Base-by-base conservation (phyloP, 2,329 filamentous ascomycete species). In the Apiospora phragmitis region DNA sequence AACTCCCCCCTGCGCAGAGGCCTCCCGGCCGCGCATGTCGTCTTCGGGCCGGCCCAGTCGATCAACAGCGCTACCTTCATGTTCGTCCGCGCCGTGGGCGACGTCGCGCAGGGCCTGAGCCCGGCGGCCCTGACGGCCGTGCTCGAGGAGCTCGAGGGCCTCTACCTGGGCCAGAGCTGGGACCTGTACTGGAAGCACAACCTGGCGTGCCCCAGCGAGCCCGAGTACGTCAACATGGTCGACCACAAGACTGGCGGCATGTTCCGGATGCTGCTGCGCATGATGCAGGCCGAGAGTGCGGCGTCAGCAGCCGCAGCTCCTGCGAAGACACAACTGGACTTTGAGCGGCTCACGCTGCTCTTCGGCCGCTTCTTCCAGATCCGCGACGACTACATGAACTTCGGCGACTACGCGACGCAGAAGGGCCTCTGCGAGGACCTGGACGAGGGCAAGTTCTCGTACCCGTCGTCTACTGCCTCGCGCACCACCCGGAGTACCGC, bases 311-410 rank as follows among this genome's bases (percentile, higher is more conserved):
- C n/a, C 12, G 4, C n/a, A 12, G 1, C 42, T 21, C 16, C 42
- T 38, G 11, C 38, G 38, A 41, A 8, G 4, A 41, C 38, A 41
- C 38, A 41, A 41, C 38, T 41, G 38, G 9, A 41, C 77, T 88
- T 86, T 78, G 81, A 86, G 11, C 85, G 87, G 6, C 83, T 92
- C 4, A 89, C 91, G 72, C 90, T 86, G 74, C 82, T 85, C 24
- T 85, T 90, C 62, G 88, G 88, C 68, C 81, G 89, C 3, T 84
- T 89, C 73, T 90, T 89, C 81, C 88, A 90, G 72, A 89, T 90
- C 77, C 82, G 87, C 70, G 87, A 88, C 81, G 90, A 92, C 81
- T 91, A 92, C 77, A 85, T 89, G 75, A 92, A 92, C 35, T 24
- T 65, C 21, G 16, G 35, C 26, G 62, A 65, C 11, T 42, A 42